Conservation (phyloP, 2,329 filamentous ascomycete species). For the Pseudofabraea citricarpa region DNA sequence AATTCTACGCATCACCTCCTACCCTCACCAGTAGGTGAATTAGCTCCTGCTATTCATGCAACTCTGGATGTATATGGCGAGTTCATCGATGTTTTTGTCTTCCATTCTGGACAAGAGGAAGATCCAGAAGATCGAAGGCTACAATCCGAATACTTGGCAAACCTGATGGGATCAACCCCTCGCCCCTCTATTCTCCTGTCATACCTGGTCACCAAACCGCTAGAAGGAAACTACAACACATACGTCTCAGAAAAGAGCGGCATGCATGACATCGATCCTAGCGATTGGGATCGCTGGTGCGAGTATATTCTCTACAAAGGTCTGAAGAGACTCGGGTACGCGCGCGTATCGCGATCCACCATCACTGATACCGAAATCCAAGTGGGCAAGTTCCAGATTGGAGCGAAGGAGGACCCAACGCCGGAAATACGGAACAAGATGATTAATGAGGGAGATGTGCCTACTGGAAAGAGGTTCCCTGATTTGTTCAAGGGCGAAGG, state of each 20-base stretch:
- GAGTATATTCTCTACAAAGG: slow-evolving; percentile 97
- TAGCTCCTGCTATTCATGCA: slow-evolving; percentile 95
- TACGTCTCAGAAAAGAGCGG: slow-evolving; percentile 83
- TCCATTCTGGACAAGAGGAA: slow-evolving; percentile 98
- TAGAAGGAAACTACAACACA: slow-evolving; percentile 92
- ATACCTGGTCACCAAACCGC: slow-evolving; percentile 87
- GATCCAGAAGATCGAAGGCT: slow-evolving; percentile 86
- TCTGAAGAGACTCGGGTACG: slow-evolving; percentile 80
- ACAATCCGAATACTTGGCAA: slow-evolving; percentile 79
- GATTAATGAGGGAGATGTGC: slow-evolving; percentile 68
- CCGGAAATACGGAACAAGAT: slow-evolving; percentile 50
- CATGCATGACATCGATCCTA: slow-evolving; percentile 92
- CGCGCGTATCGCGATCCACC: slow-evolving; percentile 78
- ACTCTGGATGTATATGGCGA: slow-evolving; percentile 90
- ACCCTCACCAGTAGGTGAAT: slow-evolving; percentile 87
- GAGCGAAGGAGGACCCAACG: slow-evolving; percentile 59
- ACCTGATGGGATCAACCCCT: slow-evolving; percentile 78
- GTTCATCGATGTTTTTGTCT: slow-evolving; percentile 89
- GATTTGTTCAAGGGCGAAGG: slow-evolving; percentile 78
- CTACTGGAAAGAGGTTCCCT: slow-evolving; percentile 77
- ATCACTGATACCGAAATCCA: slow-evolving; percentile 98
- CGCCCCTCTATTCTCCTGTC: slow-evolving; percentile 81
- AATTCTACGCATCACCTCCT: slow-evolving; percentile 96
- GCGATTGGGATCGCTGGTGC: slow-evolving; percentile 97
- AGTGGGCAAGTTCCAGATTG: slow-evolving; percentile 90